Evolutionary conservation across 768 basidiomycete species (phyloP), one percentile per base, ranked within the genome.

Genomic region (Rhizopogon rudus): DNA sequence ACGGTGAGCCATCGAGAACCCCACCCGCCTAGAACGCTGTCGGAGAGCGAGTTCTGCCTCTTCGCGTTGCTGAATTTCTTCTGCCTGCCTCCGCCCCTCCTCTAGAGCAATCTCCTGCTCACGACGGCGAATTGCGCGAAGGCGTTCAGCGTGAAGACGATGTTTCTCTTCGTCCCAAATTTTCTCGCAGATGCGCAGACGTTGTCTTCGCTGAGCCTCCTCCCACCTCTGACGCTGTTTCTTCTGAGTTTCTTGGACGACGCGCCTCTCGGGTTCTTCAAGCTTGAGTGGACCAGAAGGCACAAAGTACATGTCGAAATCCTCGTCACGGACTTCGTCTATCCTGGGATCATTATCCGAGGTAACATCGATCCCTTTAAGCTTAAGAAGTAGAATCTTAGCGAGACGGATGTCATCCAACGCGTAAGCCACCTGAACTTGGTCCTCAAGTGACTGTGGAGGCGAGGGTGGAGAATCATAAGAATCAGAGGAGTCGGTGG

Each of bases 401-500:
- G 86, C 85, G 57, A 81, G 77, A 56, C 81, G 83, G 54, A 87
- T 80, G 71, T 88, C 74, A 65, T 87, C 85, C 58, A 77, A 73
- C 0, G 84, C 83, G 61, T 87, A 87, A 6, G 86, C 86, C 61
- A 78, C 73, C 62, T 86, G 83, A 39, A 87, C 76, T 66, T 81
- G 82, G 73, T 86, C 86, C 49, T 80, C 77, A 57, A 87, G 77
- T 0, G 82, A 68, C 20, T 63, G 70, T 3, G 79, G 67, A 46
- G 77, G 60, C 5, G 72, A 66, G 0, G 73, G 76, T 0, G 75
- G 78, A 0, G 77, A 77, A 63, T 78, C 78, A 63, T 75, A 75
- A 67, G 77, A 76, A 64, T 77, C 64, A 14, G 65, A 55, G 9
- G 48, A 60, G 12, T 37, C 35, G 13, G 35, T 37, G 12, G 71